Base-by-base conservation (phyloP, 495 filamentous ascomycete species). In the Saxophila tyrrhenica region DNA sequence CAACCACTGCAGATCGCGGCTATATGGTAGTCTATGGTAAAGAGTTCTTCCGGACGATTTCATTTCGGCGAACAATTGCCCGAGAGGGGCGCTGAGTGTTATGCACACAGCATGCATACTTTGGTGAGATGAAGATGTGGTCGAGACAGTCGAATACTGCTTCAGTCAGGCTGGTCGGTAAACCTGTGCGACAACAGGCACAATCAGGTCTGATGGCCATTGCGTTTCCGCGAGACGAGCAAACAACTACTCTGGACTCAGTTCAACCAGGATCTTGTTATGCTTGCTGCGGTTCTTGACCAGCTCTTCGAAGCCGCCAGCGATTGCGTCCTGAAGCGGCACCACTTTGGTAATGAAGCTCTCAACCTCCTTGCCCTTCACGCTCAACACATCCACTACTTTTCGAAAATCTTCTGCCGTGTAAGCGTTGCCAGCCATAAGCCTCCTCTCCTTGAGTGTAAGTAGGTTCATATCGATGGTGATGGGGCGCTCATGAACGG, bases 251-350 rank as follows among this genome's bases (percentile, higher is more conserved):
- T 47, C 43, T 9, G n/a, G 21, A 16, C 39, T 54, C 16, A 54
- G n/a, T 24, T 54, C 52, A 17, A 54, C 24, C 25, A 54, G 35
- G 22, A 50, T 56, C 46, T 56, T 56, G 17, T 19, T 43, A 38
- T 56, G 53, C 13, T 41, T 32, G 2, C 43, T 29, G 22, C 50
- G 50, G 21, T 56, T 56, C 13, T 45, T 5, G 2, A 56, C 19
- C 16, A 56, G 29, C 53, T 56, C 53, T 20, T 41, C 45, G 35
- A 56, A 56, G 2, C 45, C 53, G 15, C 47, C 53, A 2, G 41
- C n/a, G 20, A 56, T 46, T 1, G 46, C 38, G 29, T 50, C 16
- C n/a, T 49, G 45, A 3, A 56, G 23, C 21, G 53, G 45, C 25
- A 43, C 38, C 16, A 56, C 39, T 22, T 25, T 22, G n/a, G 53